Percentiles rank a stretch among this genome's conserved stretches.
phyloP scores from a whole-genome alignment of 2,329 filamentous ascomycete species.

The Ambrosiella beaveri region DNA sequence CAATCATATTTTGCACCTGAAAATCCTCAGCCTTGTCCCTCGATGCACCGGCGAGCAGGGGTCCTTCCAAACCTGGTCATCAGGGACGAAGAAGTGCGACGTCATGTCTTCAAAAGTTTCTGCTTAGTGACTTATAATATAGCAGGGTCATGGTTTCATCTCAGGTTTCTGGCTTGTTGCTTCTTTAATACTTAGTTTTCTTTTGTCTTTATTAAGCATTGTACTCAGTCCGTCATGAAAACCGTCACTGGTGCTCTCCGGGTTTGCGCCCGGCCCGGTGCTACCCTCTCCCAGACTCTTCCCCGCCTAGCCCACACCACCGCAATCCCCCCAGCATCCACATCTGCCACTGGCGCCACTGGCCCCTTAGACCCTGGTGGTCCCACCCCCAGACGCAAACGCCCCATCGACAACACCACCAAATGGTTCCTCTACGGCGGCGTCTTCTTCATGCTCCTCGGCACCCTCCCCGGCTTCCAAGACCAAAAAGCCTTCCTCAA shows the following conservation, averaged over 20 bases:
- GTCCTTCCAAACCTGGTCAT: background rate
- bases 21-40: conserved; percentile 8
- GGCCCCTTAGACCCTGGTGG: background rate
- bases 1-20: background rate
- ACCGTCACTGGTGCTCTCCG: background rate
- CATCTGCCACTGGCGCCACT: background rate
- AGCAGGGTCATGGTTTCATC: background rate
- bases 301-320: background rate
- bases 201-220: background rate
- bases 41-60: background rate
- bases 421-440: conserved; percentile 11
- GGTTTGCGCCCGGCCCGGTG: background rate
- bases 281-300: background rate
- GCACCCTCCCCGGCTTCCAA: conserved; percentile 8
- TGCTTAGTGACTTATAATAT: background rate
- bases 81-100: background rate
- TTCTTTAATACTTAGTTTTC: background rate
- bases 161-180: background rate
- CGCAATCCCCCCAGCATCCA: background rate
- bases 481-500: conserved; percentile 12
- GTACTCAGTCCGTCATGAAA: background rate
- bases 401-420: conserved; percentile 11
- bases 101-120: background rate
- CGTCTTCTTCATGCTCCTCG: conserved; percentile 10
- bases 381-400: background rate